phyloP scores from a whole-genome alignment of 164 flowering plant species.

The Vitis labrusca region DNA sequence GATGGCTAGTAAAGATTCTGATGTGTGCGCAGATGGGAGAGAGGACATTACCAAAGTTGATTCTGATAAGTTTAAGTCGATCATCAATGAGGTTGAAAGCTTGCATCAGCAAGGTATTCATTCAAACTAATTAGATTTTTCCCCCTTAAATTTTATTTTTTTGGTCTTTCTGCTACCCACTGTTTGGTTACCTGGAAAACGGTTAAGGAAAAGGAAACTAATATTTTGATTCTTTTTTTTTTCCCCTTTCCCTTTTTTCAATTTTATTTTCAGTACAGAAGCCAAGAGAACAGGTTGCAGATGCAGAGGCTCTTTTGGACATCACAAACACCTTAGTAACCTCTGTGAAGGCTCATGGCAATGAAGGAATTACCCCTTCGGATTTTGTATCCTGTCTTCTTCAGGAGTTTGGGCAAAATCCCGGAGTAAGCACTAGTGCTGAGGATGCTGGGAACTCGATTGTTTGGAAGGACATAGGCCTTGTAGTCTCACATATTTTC shows the following conservation, averaged over 20 bases:
- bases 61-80: slow-evolving; percentile 43
- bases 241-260: not conserved
- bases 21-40: slow-evolving; percentile 41
- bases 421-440: slow-evolving; percentile 13
- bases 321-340: slow-evolving; percentile 49
- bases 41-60: slow-evolving; percentile 47
- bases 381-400: slow-evolving; percentile 50
- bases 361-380: slow-evolving; percentile 49
- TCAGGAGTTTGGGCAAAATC: slow-evolving; percentile 32
- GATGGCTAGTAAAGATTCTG: not conserved
- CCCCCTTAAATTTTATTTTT: not conserved
- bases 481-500: slow-evolving; percentile 43
- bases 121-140: not conserved
- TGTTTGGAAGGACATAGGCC: slow-evolving; percentile 51
- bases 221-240: not conserved
- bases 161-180: not conserved
- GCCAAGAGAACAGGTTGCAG: slow-evolving; percentile 78
- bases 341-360: slow-evolving; percentile 41
- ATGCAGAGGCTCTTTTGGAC: slow-evolving; percentile 68
- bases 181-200: not conserved
- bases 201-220: not conserved
- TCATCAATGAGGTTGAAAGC: slow-evolving; percentile 51
- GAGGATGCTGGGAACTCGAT: slow-evolving; percentile 28
- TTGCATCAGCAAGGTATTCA: slow-evolving; percentile 49
- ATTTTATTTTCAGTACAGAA: slow-evolving; percentile 44